Conservation (phyloP, 805 yeast species). For the Yamadazyma nakazawae region DNA sequence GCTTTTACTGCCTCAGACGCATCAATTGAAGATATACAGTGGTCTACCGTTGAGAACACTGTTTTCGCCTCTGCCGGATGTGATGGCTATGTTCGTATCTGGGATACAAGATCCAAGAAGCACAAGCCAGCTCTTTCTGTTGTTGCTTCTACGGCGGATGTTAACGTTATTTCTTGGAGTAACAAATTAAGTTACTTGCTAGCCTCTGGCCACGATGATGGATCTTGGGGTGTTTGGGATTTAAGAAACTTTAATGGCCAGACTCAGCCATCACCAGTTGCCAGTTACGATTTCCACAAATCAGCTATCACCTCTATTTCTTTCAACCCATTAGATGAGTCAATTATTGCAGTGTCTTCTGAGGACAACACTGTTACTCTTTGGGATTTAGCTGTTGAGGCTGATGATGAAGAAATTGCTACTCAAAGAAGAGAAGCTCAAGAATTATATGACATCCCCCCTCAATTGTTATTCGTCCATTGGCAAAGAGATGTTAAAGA, state of each 20-base stretch:
- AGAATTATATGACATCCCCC: constrained; percentile 87
- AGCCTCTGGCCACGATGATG: constrained; percentile 97
- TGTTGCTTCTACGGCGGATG: constrained; percentile 75
- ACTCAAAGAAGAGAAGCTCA: constrained; percentile 74
- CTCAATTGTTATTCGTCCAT: constrained; percentile 92
- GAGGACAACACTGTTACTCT: constrained; percentile 96
- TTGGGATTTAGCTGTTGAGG: constrained; percentile 98
- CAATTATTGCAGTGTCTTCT: constrained; percentile 91
- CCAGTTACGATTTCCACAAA: constrained; percentile 92
- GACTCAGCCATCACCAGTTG: constrained; percentile 74
- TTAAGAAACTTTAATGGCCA: constrained; percentile 71
- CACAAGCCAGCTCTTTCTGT: constrained; percentile 89
- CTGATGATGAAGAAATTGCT: constrained; percentile 94
- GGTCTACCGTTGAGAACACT: constrained; percentile 89
- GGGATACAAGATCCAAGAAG: constrained; percentile 95
- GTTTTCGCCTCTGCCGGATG: constrained; percentile 95
- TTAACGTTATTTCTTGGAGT: constrained; percentile 96
- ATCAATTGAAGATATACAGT: constrained; percentile 94
- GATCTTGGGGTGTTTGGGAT: constrained; percentile 98
- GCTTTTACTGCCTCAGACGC: constrained; percentile 69
- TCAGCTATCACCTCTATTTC: constrained; percentile 89
- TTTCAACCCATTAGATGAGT: constrained; percentile 93
- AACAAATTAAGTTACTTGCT: constrained; percentile 78
- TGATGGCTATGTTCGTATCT: constrained; percentile 87
- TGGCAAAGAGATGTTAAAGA: constrained; percentile 98